Percentiles rank a stretch among this genome's conserved stretches.
Evolutionary conservation across 2,329 filamentous ascomycete species (phyloP).

Genomic region (Paraconiothyrium brasiliense): DNA sequence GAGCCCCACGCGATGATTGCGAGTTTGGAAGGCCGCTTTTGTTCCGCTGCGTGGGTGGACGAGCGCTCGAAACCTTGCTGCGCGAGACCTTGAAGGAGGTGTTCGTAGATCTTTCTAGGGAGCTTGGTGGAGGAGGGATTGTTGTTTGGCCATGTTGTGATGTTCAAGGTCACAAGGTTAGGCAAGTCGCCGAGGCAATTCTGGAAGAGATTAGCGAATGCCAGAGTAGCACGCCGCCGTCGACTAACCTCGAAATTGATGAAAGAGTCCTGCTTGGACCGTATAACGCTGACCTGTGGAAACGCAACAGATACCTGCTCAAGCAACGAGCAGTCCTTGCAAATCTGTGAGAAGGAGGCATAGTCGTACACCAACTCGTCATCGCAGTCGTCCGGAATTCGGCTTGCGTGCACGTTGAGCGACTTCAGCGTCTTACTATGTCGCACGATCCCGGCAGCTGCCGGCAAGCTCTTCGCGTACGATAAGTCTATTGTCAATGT

Average conservation of each 20-base stretch:
- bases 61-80: conserved; percentile 50
- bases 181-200: conserved; percentile 50
- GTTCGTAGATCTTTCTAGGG: conserved; percentile 57
- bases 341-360: conserved; percentile 57
- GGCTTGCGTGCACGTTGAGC: conserved; percentile 56
- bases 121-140: conserved; percentile 51
- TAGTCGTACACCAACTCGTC: conserved; percentile 57
- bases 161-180: conserved; percentile 57
- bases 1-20: conserved; percentile 58
- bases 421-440: conserved; percentile 57
- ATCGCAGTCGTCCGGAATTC: conserved; percentile 45
- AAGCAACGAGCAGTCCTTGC: conserved; percentile 53
- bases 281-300: conserved; percentile 56
- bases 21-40: conserved; percentile 48
- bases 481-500: conserved; percentile 56
- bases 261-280: conserved; percentile 54
- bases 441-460: conserved; percentile 54
- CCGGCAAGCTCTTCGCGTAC: conserved; percentile 53
- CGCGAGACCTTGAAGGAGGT: conserved; percentile 53
- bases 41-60: conserved; percentile 35
- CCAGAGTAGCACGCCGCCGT: background rate
- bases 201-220: conserved; percentile 31
- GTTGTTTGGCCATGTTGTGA: conserved; percentile 60
- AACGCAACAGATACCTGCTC: conserved; percentile 60
- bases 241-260: conserved; percentile 51